phyloP scores from a whole-genome alignment of 495 filamentous ascomycete species.

The Glutinoglossum americanum region DNA sequence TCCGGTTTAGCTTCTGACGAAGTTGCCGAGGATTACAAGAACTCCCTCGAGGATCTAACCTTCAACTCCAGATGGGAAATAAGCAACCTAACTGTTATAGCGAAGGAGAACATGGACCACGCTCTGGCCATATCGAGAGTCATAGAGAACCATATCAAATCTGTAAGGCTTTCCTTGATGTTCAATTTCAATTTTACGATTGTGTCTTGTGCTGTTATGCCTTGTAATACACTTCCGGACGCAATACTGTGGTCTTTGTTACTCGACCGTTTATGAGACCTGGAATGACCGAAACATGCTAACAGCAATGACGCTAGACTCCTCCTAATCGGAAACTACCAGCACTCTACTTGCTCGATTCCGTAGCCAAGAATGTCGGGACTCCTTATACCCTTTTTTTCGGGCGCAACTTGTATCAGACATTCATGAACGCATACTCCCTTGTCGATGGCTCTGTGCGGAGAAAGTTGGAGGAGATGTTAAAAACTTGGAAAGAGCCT shows the following conservation, averaged over 20 bases:
- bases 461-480: constrained; percentile 84
- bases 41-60: constrained; percentile 75
- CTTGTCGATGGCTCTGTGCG: constrained; percentile 64
- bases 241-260: neutral
- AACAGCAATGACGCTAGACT: constrained; percentile 29
- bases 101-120: constrained; percentile 87
- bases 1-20: constrained; percentile 54
- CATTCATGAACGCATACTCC: constrained; percentile 89
- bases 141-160: constrained; percentile 76
- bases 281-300: neutral
- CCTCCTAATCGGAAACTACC: constrained; percentile 72
- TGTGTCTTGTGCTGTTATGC: neutral
- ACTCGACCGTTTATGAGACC: constrained; percentile 3
- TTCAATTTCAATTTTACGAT: neutral
- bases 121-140: constrained; percentile 76
- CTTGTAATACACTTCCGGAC: neutral
- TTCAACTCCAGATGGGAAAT: constrained; percentile 83
- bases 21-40: constrained; percentile 84
- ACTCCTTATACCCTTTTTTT: constrained; percentile 92
- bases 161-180: constrained; percentile 37
- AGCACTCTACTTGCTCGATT: constrained; percentile 94
- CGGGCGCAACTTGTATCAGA: constrained; percentile 72
- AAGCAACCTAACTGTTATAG: constrained; percentile 85
- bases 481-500: constrained; percentile 95
- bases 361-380: constrained; percentile 94